Evolutionary conservation across 2,329 filamentous ascomycete genomes (phyloP).

Genomic region (Neonectria ditissima): DNA sequence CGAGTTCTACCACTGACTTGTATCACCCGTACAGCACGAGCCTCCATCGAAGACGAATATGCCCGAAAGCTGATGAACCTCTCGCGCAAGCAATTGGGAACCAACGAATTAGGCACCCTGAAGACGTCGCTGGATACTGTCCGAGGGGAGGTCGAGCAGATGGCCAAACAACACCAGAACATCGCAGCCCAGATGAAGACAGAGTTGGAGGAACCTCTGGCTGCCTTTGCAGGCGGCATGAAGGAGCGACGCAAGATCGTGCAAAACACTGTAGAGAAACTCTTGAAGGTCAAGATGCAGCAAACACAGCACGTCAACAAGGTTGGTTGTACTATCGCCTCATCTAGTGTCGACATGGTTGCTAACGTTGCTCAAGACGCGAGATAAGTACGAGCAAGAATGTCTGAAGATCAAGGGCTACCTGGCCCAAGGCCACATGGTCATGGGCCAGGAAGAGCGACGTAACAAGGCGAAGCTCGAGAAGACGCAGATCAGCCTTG

Average conservation of each 20-base stretch:
- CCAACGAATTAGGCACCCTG: conserved; percentile 85
- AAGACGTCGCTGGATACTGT: conserved; percentile 88
- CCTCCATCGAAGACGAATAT: conserved; percentile 97
- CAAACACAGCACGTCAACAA: conserved; percentile 95
- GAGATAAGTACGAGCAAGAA: conserved; percentile 96
- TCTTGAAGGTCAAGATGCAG: conserved; percentile 91
- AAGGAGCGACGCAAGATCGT: conserved; percentile 98
- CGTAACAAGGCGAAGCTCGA: conserved; percentile 99
- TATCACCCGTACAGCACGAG: conserved; percentile 70
- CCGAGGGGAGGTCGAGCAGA: conserved; percentile 88
- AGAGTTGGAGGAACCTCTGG: conserved; percentile 92
- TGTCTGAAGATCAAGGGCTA: conserved; percentile 99
- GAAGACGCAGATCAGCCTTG: conserved; percentile 97
- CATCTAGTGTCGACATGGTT: background rate
- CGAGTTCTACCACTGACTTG: conserved; percentile 1
- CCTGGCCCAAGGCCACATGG: conserved; percentile 98
- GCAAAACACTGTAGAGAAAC: conserved; percentile 91
- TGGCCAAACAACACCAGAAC: conserved; percentile 91
- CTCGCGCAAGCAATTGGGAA: conserved; percentile 88
- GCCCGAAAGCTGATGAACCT: conserved; percentile 87
- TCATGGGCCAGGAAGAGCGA: conserved; percentile 98
- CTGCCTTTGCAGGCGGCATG: conserved; percentile 92
- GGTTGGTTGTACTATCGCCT: conserved; percentile 58
- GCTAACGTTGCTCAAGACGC: conserved; percentile 67
- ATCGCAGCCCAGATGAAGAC: conserved; percentile 96